A percentile compares a stretch with the other conserved stretches of the same genome.
These are phyloP conservation scores for Phyllostachys edulis DNA, from an alignment of 176 grass and related monocot species.

Conservation along the genomic window DNA sequence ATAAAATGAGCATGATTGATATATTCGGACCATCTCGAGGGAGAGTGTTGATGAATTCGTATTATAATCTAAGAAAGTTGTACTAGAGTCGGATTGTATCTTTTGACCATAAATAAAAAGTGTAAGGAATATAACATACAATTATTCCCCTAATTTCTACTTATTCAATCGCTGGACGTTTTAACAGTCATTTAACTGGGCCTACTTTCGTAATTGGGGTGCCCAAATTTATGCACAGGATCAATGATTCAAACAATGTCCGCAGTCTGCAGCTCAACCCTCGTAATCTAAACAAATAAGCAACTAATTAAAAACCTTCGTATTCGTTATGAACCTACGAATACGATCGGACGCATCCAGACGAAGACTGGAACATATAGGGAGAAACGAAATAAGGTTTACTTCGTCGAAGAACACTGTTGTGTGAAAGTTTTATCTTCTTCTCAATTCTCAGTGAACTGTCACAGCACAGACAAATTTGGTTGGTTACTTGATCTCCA, in stretches of 20 bases:
- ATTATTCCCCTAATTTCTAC: too few species aligned
- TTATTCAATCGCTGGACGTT: background rate
- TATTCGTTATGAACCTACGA: background rate
- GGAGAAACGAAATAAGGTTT: background rate
- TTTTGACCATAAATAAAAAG: too few species aligned
- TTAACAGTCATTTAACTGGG: background rate
- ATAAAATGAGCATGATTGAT: too few species aligned
- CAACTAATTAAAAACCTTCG: too few species aligned
- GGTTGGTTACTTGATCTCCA: background rate
- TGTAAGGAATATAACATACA: too few species aligned
- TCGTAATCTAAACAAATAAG: background rate
- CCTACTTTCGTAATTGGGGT: background rate
- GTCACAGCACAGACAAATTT: background rate
- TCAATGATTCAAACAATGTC: background rate
- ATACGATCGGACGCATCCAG: background rate
- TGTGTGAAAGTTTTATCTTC: background rate
- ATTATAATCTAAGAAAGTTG: too few species aligned
- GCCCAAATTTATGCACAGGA: background rate
- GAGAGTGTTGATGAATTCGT: too few species aligned
- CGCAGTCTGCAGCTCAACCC: background rate
- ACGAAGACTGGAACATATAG: background rate
- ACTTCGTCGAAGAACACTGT: background rate
- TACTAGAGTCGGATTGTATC: too few species aligned
- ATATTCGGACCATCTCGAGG: too few species aligned
- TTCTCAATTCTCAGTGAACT: background rate